Evolutionary conservation across 352 stramenopile species (phyloP).

Genomic region (Globisporangium alternatum): DNA sequence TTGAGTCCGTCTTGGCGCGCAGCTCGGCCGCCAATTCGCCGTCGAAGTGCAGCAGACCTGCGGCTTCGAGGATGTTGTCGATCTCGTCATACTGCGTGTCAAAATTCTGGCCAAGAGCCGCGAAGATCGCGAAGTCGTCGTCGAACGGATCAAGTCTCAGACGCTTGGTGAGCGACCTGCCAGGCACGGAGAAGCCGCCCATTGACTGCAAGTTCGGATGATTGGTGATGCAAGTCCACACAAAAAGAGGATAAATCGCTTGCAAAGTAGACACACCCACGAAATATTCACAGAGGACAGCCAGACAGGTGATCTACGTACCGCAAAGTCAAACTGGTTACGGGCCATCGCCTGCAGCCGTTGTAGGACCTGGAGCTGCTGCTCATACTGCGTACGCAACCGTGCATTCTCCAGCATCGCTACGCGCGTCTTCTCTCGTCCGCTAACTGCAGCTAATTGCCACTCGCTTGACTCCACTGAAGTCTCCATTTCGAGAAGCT

Average conservation of each 20-base stretch:
- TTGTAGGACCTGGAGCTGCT: conserved; percentile 32
- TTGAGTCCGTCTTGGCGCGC: not conserved
- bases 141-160: conserved; percentile 5
- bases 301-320: not conserved
- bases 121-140: conserved; percentile 22
- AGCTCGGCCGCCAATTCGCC: conserved; percentile 12
- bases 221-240: too few relatives aligned
- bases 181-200: not conserved
- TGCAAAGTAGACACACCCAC: too few relatives aligned
- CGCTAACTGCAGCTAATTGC: conserved; percentile 29
- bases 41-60: conserved; percentile 25
- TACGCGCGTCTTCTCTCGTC: conserved; percentile 26
- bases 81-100: conserved; percentile 28
- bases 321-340: conserved; percentile 12
- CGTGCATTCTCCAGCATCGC: conserved; percentile 35
- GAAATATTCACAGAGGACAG: too few relatives aligned
- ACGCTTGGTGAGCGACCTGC: conserved; percentile 2
- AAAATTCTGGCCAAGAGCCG: conserved; percentile 26
- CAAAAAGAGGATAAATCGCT: too few relatives aligned
- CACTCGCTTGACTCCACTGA: conserved; percentile 14
- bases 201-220: not conserved
- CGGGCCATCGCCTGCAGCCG: conserved; percentile 30
- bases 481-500: too few relatives aligned
- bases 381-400: conserved; percentile 27
- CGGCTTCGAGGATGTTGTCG: conserved; percentile 23